Evolutionary conservation across 2,329 filamentous ascomycete genomes (phyloP), one percentile per base, ranked within the genome.

Genomic region (Aspergillus brunneoviolaceus): DNA sequence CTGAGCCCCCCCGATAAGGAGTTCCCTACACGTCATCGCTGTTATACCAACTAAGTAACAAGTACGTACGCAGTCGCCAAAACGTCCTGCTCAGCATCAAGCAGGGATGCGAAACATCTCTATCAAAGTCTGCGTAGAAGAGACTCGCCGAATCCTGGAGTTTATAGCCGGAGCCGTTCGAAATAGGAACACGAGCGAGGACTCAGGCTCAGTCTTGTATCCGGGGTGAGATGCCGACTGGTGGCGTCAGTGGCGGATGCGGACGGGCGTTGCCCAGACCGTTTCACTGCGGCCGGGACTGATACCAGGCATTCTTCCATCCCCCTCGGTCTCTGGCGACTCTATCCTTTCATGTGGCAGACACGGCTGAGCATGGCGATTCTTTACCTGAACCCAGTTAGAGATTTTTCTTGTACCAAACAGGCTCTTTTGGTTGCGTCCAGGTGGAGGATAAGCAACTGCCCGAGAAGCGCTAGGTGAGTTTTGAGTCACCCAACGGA

Each of bases 241-340:
- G 66, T 69, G 67, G 67, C 67, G 67, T 69, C 61, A 65, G 67
- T 67, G 67, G 67, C 67, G 66, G 66, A 60, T 60, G 45, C 55
- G 59, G 58, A 61, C 64, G 64, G 63, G 39, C 61, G 57, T 59
- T 35, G 45, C 31, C 48, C 51, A 58, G 39, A 29, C 55, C 52
- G 42, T n/a, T 49, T 47, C 33, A 55, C 39, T 31, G n/a, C 33
- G 42, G 42, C 53, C 53, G 27, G 53, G 31, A 55, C 53, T 55
- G 53, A 55, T 55, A 49, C 29, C 55, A 48, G 31, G 51, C 48
- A 33, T 48, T 35, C 49, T 33, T 53, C 53, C 51, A 42, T 48
- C 25, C 57, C 53, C 51, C 39, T 51, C 25, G 55, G 48, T 31
- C 42, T 49, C 19, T 23, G 4, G 23, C 23, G 23, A 23, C 55